Evolutionary conservation across 2,329 filamentous ascomycete species (phyloP), one percentile per base, ranked within the genome.

Genomic region (Microdochium trichocladiopsis): DNA sequence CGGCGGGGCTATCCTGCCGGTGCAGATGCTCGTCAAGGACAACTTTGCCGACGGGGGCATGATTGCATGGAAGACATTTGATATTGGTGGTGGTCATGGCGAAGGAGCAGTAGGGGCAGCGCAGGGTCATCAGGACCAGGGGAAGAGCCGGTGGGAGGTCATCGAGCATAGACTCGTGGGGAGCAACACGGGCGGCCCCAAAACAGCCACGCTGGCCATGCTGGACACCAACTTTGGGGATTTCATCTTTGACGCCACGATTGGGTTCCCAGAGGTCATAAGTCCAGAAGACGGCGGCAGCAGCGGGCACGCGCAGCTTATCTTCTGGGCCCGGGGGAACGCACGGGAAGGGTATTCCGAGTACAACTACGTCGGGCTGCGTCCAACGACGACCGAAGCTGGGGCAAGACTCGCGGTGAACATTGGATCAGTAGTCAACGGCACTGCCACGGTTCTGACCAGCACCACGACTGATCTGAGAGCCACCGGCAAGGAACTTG

Each of bases 11-110:
- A 76, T 77, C 41, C 57, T 64, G 47, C 67, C 67, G 1, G 64
- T 78, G 4, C 62, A 60, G 41, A 77, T 78, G 72, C 62, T 72
- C 12, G 71, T 73, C 10, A 66, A 68, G 53, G 70, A 74, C 55
- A 65, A 73, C 56, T 74, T 74, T 43, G 59, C 65, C 4, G 68
- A 73, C 50, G 69, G 69, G 9, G 58, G 66, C 23, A 65, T 69
- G 57, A 59, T 72, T 50, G 66, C 58, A 3, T 74, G 71, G 72
- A 65, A 59, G 21, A 58, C 60, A 2, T 64, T 45, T 12, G n/a
- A 23, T 23, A 23, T 6, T 21, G 41, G 58, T 50, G 59, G 56
- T 16, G 58, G 57, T 12, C 50, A 50, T 3, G 41, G 18, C 6
- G 41, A 22, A 18, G 41, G 11, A 18, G 41, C 5, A 18, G 41